Conservation (phyloP, 2,329 filamentous ascomycete genomes). For the Alternaria conjuncta region DNA sequence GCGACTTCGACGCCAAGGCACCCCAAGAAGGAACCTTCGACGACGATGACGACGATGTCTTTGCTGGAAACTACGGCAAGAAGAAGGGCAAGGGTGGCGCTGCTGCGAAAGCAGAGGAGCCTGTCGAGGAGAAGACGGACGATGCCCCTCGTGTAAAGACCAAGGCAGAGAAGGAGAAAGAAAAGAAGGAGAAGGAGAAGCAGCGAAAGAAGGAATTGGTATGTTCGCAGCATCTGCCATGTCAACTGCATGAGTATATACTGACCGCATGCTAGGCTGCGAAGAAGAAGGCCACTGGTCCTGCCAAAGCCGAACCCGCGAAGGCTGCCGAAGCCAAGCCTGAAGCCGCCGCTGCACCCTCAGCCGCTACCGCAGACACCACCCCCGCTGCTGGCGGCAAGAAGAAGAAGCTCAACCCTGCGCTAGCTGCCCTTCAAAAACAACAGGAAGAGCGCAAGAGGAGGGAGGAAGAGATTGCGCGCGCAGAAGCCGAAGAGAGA, state of each 20-base stretch:
- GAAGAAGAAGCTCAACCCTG: slow-evolving; percentile 86
- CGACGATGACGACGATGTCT: slow-evolving; percentile 80
- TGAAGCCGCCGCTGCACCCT: slow-evolving; percentile 40
- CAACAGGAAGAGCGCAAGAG: slow-evolving; percentile 79
- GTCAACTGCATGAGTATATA: background rate
- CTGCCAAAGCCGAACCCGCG: slow-evolving; percentile 51
- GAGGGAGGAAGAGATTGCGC: slow-evolving; percentile 68
- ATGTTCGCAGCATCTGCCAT: slow-evolving; percentile 27
- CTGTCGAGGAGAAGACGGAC: slow-evolving; percentile 47
- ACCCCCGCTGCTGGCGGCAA: slow-evolving; percentile 64
- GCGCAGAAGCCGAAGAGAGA: slow-evolving; percentile 67
- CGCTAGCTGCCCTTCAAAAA: slow-evolving; percentile 75
- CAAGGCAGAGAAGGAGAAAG: slow-evolving; percentile 97
- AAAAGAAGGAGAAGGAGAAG: slow-evolving; percentile 98
- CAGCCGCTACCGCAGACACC: slow-evolving; percentile 38
- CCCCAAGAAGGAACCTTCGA: slow-evolving; percentile 76
- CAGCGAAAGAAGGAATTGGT: slow-evolving; percentile 98
- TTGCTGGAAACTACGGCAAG: slow-evolving; percentile 69
- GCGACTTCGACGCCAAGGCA: slow-evolving; percentile 67
- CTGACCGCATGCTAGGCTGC: slow-evolving; percentile 46
- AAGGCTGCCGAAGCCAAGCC: slow-evolving; percentile 51
- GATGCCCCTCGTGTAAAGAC: slow-evolving; percentile 71
- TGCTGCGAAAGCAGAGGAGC: slow-evolving; percentile 47
- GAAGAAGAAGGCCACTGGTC: slow-evolving; percentile 65
- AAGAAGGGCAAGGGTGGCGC: slow-evolving; percentile 71